Percentiles rank a stretch among this genome's conserved stretches.
These are phyloP conservation scores for Boletus tylopilopsis DNA, from an alignment of 768 basidiomycete species.

Conservation along the genomic window DNA sequence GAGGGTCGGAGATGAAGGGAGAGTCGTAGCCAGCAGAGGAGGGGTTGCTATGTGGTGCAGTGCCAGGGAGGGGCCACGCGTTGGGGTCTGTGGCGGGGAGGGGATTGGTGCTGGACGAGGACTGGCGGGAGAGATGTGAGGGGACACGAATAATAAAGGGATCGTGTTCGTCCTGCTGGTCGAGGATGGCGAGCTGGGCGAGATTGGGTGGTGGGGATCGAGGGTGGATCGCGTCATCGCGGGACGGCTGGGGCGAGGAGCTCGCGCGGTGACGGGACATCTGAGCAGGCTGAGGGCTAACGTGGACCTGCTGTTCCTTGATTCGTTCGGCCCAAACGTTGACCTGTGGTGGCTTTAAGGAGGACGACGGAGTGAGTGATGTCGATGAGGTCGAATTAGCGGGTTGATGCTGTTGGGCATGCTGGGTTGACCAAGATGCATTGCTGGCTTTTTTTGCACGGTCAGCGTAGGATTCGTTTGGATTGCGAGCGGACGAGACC, in stretches of 20 bases:
- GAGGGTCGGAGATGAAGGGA: constrained; percentile 26
- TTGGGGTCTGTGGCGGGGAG: constrained; percentile 16
- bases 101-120: constrained; percentile 24
- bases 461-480: constrained; percentile 55
- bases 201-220: constrained; percentile 19
- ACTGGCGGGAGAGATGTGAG: constrained; percentile 30
- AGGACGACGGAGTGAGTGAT: not conserved
- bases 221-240: constrained; percentile 16
- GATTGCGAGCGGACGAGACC: constrained; percentile 32
- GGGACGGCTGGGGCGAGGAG: constrained; percentile 8
- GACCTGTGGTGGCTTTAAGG: constrained; percentile 20
- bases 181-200: constrained; percentile 19
- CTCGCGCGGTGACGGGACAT: constrained; percentile 10
- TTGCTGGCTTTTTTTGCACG: constrained; percentile 45
- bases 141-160: constrained; percentile 43
- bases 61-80: constrained; percentile 18
- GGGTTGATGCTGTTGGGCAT: constrained; percentile 8
- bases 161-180: constrained; percentile 34
- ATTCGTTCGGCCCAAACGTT: constrained; percentile 44
- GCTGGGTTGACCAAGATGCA: constrained; percentile 1
- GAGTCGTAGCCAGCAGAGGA: constrained; percentile 37
- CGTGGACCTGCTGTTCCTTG: constrained; percentile 37
- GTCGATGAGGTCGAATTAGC: no score
- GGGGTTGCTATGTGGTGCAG: constrained; percentile 24
- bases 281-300: constrained; percentile 15